These are phyloP conservation scores for Quercus cerris DNA, from an alignment of 306 rosid genomes.

Conservation along the genomic window DNA sequence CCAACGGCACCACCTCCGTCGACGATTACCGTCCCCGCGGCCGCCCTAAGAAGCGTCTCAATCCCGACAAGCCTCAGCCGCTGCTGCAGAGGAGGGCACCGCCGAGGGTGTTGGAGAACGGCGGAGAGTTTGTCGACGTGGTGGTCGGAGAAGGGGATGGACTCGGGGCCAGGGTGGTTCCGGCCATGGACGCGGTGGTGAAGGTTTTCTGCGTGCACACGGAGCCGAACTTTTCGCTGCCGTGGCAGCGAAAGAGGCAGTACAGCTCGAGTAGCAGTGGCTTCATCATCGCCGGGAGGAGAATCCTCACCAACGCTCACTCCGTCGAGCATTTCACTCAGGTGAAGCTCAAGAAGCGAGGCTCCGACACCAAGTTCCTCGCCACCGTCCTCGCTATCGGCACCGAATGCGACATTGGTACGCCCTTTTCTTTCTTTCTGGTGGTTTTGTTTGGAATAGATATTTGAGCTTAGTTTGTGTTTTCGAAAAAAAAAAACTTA, in stretches of 20 bases:
- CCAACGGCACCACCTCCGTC: conserved; percentile 21
- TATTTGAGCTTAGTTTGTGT: not conserved
- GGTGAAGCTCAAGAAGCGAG: conserved; percentile 96
- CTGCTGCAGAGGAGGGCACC: not conserved
- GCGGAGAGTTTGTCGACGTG: conserved; percentile 26
- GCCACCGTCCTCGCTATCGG: conserved; percentile 96
- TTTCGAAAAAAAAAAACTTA: not conserved
- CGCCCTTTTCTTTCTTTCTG: not conserved
- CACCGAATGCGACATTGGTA: conserved; percentile 89
- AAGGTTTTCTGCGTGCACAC: conserved; percentile 93
- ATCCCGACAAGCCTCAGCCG: conserved; percentile 41
- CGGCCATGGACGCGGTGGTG: conserved; percentile 93
- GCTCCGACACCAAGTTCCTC: conserved; percentile 89
- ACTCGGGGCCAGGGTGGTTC: conserved; percentile 43
- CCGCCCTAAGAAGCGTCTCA: conserved; percentile 57
- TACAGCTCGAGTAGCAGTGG: conserved; percentile 94
- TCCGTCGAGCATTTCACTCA: conserved; percentile 91
- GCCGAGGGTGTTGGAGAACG: conserved; percentile 21
- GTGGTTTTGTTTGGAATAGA: not conserved
- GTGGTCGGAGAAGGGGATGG: conserved; percentile 24
- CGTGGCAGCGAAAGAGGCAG: conserved; percentile 96
- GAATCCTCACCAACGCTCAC: conserved; percentile 92
- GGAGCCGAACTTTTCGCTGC: conserved; percentile 88
- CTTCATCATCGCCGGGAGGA: conserved; percentile 70
- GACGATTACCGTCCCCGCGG: conserved; percentile 38